Conservation (phyloP, 139 green algal genomes). For the Picochlorum costavermella region DNA sequence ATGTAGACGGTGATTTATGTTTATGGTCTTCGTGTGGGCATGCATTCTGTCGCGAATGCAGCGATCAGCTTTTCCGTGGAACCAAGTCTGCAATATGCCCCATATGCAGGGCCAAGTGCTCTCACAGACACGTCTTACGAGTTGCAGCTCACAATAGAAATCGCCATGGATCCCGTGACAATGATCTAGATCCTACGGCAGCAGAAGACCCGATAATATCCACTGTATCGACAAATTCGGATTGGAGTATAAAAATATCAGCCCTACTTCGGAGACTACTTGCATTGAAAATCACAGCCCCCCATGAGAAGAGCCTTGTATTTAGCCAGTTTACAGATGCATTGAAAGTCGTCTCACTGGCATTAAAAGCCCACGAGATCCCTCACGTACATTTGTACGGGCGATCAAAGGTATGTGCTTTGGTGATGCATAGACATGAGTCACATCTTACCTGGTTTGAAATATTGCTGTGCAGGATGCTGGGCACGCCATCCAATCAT, state of each 20-base stretch:
- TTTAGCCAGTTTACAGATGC: neutral
- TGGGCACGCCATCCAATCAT: neutral
- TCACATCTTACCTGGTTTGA: neutral
- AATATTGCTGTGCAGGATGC: neutral
- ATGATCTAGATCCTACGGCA: neutral
- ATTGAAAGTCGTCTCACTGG: neutral
- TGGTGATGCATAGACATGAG: neutral
- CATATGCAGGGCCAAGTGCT: neutral
- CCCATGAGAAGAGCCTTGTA: constrained; percentile 1
- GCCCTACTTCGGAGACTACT: neutral
- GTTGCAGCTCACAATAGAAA: neutral
- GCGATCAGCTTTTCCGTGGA: constrained; percentile 10
- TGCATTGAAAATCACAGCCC: neutral
- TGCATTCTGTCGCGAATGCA: constrained; percentile 43
- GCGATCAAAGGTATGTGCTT: neutral
- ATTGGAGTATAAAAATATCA: constrained; percentile 1
- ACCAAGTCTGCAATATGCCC: neutral
- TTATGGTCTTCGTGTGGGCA: constrained; percentile 40
- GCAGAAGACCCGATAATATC: neutral
- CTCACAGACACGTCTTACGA: neutral
- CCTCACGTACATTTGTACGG: neutral
- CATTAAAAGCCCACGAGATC: neutral
- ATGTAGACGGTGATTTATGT: constrained; percentile 15
- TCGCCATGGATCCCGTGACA: neutral
- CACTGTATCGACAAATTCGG: neutral